Conservation (phyloP, 1,284 basidiomycete species). For the Ceratobasidium sp. region DNA sequence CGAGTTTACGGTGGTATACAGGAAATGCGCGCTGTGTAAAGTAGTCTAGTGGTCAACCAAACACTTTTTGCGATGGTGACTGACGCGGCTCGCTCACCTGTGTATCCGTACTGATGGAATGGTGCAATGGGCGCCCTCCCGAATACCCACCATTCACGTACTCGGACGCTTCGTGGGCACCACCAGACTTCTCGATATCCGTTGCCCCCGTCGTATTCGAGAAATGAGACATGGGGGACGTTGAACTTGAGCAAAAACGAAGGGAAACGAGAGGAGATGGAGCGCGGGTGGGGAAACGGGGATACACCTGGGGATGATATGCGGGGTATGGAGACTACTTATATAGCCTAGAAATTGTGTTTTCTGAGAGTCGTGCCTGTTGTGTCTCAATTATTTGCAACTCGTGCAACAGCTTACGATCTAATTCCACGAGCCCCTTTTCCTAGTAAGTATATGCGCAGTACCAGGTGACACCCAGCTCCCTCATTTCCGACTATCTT, state of each 20-base stretch:
- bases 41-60: no score
- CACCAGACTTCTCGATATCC: constrained; percentile 14
- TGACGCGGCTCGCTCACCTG: constrained; percentile 16
- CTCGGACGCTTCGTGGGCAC: not conserved
- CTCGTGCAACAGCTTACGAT: not conserved
- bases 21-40: constrained; percentile 43
- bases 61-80: no score
- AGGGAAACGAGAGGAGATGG: no score
- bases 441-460: constrained; percentile 10
- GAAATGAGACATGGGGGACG: not conserved
- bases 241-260: not conserved
- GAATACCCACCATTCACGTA: constrained; percentile 12
- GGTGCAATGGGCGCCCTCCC: constrained; percentile 7
- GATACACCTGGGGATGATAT: not conserved
- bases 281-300: not conserved
- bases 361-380: no score
- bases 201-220: not conserved
- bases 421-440: not conserved
- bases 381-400: not conserved
- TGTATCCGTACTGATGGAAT: constrained; percentile 27
- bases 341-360: not conserved
- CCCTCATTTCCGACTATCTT: not conserved
- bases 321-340: constrained; percentile 10
- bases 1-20: constrained; percentile 55
- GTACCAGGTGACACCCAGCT: not conserved